Percentiles rank a stretch among this genome's conserved stretches.
Evolutionary conservation across 2,329 filamentous ascomycete genomes (phyloP).

Genomic region (Aspergillus clavatus): DNA sequence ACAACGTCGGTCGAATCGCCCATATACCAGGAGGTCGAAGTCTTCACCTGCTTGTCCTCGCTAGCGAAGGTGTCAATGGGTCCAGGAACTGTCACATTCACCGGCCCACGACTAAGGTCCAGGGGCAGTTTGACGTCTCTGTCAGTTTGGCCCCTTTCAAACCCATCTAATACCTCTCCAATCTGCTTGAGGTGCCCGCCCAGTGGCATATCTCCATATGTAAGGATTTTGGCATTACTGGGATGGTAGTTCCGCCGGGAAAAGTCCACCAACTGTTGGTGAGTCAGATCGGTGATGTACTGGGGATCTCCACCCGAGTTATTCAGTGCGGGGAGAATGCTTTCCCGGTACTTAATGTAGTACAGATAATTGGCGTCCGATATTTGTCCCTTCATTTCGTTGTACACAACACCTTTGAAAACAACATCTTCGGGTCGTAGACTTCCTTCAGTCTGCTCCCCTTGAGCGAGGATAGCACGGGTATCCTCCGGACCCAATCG

Average conservation of each 20-base stretch:
- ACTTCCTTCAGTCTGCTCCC: conserved; percentile 49
- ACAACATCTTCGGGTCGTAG: conserved; percentile 61
- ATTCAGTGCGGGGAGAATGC: conserved; percentile 89
- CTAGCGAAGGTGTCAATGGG: conserved; percentile 84
- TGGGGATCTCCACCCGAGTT: conserved; percentile 96
- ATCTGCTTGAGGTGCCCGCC: conserved; percentile 75
- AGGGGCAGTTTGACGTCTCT: conserved; percentile 72
- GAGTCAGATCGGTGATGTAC: conserved; percentile 92
- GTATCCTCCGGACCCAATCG: conserved; percentile 89
- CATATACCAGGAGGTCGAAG: conserved; percentile 87
- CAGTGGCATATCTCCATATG: conserved; percentile 89
- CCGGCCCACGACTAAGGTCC: conserved; percentile 61
- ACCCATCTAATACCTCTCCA: conserved; percentile 66
- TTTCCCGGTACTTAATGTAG: conserved; percentile 91
- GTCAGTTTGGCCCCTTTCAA: conserved; percentile 66
- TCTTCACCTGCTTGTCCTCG: conserved; percentile 84
- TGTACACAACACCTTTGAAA: conserved; percentile 98
- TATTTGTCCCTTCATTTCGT: conserved; percentile 99
- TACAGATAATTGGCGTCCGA: conserved; percentile 94
- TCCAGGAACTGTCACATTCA: conserved; percentile 67
- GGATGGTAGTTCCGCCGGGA: conserved; percentile 94
- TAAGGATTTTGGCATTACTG: conserved; percentile 93
- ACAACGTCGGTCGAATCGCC: conserved; percentile 76
- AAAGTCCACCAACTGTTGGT: conserved; percentile 81
- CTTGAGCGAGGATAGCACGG: conserved; percentile 48